Evolutionary conservation across 225 moss, liverwort and hornwort genomes (phyloP), one percentile per base, ranked within the genome.

Genomic region (Bryoerythrophyllum caledonicum): DNA sequence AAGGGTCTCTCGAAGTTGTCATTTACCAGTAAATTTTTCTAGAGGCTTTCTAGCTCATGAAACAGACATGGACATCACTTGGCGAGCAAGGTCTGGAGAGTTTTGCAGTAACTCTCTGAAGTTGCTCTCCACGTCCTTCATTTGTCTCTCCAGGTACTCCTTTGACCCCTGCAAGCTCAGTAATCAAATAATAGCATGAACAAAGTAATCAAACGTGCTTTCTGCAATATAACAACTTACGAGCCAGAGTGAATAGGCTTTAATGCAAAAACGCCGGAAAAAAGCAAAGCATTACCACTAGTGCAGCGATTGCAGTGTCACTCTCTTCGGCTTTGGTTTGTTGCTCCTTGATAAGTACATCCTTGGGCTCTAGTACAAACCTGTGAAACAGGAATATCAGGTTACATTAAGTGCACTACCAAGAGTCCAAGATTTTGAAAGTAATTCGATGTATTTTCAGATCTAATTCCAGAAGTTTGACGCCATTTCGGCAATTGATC

Each of bases 31-130:
- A n/a, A n/a, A n/a, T n/a, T 3, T 44, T 44, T 0, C 44, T 44
- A 44, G 14, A 44, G 19, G n/a, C 19, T 25, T 27, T 21, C 65
- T 56, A 7, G 43, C 30, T 72, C 49, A 92, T 72, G 86, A 69
- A 14, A 92, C 88, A 17, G 92, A 93, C 90, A 93, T 89, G 25
- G 92, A 85, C 90, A 93, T 93, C 64, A 93, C 90, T 75, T 93
- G 92, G 34, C 89, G 83, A 48, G 90, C 89, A 77, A 93, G 87
- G 13, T 82, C 89, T 1, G 89, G 90, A 19, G 89, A 90, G 74
- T 90, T 90, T 59, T 93, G 90, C 40, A 93, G 71, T 54, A 93
- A 69, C 75, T 93, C 90, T 72, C 87, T 87, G 82, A 93, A 93
- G 81, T 86, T 90, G 72, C 92, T 76, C 53, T 93, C 92, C 23